Percentiles rank a stretch among this genome's conserved stretches.
Evolutionary conservation across 805 yeast species (phyloP).

Genomic region (Suhomyces prunicola): DNA sequence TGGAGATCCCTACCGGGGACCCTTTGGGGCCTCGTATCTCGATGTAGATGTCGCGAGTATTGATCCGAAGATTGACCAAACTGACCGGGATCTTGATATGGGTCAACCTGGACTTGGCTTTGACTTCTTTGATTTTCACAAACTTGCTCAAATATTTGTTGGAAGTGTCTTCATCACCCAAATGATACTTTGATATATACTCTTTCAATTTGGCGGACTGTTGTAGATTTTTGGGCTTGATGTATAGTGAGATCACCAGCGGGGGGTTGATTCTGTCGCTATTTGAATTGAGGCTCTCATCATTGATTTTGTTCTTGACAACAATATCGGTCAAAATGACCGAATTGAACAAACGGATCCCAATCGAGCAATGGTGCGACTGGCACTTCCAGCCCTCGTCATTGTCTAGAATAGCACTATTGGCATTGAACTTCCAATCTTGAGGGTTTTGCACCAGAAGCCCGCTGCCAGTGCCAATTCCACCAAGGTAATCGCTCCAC

Average conservation of each 20-base stretch:
- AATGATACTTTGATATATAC: constrained; percentile 11
- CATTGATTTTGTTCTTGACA: constrained; percentile 15
- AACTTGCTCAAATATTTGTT: constrained; percentile 31
- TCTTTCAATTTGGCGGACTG: constrained; percentile 17
- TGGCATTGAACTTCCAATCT: constrained; percentile 35
- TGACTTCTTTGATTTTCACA: constrained; percentile 26
- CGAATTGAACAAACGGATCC: constrained; percentile 31
- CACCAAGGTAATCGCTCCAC: constrained; percentile 35
- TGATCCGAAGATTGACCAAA: constrained; percentile 30
- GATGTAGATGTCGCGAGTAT: constrained; percentile 32
- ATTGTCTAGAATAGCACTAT: constrained; percentile 34
- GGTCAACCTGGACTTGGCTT: constrained; percentile 13
- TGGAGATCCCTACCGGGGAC: constrained; percentile 12
- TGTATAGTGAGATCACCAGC: constrained; percentile 20
- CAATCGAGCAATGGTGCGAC: constrained; percentile 28
- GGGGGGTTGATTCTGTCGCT: constrained; percentile 12
- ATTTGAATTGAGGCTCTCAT: not conserved
- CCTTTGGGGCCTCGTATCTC: constrained; percentile 15
- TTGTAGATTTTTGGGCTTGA: constrained; percentile 25
- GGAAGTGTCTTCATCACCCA: not conserved
- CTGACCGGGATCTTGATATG: constrained; percentile 34
- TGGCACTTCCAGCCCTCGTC: constrained; percentile 34
- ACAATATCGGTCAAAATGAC: constrained; percentile 36
- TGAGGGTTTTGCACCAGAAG: constrained; percentile 7
- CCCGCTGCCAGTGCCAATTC: constrained; percentile 8